Percentiles rank a stretch among this genome's conserved stretches.
Conservation (phyloP, 306 rosid species). For the Argentina anserina region DNA sequence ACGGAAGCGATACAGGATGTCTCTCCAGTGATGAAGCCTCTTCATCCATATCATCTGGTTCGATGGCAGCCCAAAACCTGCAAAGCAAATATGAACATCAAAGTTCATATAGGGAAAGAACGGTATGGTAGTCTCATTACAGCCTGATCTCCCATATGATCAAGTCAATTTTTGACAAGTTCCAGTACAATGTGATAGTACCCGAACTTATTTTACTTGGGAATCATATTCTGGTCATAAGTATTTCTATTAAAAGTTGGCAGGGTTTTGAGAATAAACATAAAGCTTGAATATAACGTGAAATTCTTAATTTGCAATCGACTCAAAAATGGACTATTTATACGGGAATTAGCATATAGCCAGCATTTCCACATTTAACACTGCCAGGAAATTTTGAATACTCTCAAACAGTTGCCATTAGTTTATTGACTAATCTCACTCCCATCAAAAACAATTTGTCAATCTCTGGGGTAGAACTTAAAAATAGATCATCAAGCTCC, state of each 20-base stretch:
- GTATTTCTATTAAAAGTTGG: background rate
- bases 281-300: background rate
- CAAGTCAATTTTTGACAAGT: background rate
- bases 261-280: background rate
- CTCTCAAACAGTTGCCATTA: background rate
- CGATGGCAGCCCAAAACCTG: constrained; percentile 42
- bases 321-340: background rate
- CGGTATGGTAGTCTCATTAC: background rate
- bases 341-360: background rate
- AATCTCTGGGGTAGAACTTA: background rate
- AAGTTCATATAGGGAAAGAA: background rate
- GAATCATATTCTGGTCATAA: background rate
- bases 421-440: background rate
- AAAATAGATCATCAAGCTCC: background rate
- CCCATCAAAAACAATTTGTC: background rate
- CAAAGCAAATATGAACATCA: constrained; percentile 6
- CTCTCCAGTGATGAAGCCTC: constrained; percentile 25
- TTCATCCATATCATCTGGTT: constrained; percentile 33
- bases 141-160: background rate
- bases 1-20: constrained; percentile 28
- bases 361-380: background rate
- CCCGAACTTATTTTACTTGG: background rate
- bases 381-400: background rate
- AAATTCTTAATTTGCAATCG: background rate
- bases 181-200: background rate